Percentiles rank a stretch among this genome's conserved stretches.
phyloP scores from a whole-genome alignment of 768 basidiomycete species.

The Psilocybe tampanensis region DNA sequence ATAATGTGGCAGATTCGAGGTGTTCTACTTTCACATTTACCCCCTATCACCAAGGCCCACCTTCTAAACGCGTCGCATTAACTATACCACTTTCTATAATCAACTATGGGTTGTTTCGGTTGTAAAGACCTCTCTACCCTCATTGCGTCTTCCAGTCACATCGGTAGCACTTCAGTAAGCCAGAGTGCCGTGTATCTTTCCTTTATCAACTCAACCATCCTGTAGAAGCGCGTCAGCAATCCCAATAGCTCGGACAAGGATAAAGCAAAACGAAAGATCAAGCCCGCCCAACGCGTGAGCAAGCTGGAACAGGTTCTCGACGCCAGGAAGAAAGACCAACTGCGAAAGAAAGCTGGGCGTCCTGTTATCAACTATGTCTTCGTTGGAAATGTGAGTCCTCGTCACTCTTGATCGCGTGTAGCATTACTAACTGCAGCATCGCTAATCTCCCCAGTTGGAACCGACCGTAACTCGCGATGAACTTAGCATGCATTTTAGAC shows the following conservation, averaged over 20 bases:
- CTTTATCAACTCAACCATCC: not conserved
- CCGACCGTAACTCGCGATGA: slow-evolving; percentile 35
- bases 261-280: not conserved
- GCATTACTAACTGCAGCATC: not conserved
- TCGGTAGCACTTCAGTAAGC: not conserved
- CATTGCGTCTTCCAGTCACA: not conserved
- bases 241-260: not conserved
- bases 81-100: not conserved
- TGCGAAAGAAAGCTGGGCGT: slow-evolving; percentile 18
- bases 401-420: not conserved
- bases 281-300: slow-evolving; percentile 2
- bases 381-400: slow-evolving; percentile 62
- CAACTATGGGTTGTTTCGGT: slow-evolving; percentile 13
- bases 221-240: not conserved
- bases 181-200: not conserved
- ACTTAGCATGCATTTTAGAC: slow-evolving; percentile 34
- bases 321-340: slow-evolving; percentile 28
- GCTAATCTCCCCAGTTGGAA: slow-evolving; percentile 28
- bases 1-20: slow-evolving; percentile 7
- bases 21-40: slow-evolving; percentile 1
- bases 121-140: not conserved
- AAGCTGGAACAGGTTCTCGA: slow-evolving; percentile 15
- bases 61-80: not conserved
- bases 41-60: not conserved
- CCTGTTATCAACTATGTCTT: slow-evolving; percentile 40